These are phyloP conservation scores for Phytophthora megakarya DNA, from an alignment of 352 stramenopile genomes.

Conservation along the genomic window DNA sequence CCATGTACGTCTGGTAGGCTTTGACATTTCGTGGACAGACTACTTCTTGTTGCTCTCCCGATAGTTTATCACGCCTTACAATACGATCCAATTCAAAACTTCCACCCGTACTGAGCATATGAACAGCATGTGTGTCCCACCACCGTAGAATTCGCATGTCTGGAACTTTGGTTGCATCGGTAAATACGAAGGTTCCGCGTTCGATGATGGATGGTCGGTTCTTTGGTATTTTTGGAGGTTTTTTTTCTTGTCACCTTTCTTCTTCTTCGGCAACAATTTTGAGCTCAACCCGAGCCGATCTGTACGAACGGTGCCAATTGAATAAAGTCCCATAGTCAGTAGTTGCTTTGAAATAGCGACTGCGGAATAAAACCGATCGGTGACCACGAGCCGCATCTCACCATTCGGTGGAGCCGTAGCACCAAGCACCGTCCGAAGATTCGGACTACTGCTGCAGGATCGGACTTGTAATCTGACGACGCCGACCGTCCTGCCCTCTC, in stretches of 20 bases:
- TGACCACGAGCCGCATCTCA: constrained; percentile 1
- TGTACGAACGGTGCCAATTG: not conserved
- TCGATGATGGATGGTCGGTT: not conserved
- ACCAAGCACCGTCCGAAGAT: not conserved
- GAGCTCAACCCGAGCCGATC: not conserved
- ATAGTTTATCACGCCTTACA: not conserved
- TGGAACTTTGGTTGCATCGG: not conserved
- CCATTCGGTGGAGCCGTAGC: not conserved
- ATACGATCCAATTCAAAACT: constrained; percentile 1
- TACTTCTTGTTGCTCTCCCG: not conserved
- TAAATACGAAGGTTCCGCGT: not conserved
- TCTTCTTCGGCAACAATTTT: not conserved
- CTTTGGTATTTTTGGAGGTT: not conserved
- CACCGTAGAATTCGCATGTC: not conserved
- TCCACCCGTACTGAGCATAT: not conserved
- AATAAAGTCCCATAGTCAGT: constrained; percentile 3
- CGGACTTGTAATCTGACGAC: not conserved
- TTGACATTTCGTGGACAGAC: no score
- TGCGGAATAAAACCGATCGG: constrained; percentile 4
- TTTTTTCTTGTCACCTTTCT: not conserved
- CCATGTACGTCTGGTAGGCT: no score
- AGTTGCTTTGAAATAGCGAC: not conserved
- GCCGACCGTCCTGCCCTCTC: not conserved
- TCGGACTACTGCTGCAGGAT: not conserved
- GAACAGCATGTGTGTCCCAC: not conserved